Conservation (phyloP, 768 basidiomycete species). For the Rhizopogon vulgaris region DNA sequence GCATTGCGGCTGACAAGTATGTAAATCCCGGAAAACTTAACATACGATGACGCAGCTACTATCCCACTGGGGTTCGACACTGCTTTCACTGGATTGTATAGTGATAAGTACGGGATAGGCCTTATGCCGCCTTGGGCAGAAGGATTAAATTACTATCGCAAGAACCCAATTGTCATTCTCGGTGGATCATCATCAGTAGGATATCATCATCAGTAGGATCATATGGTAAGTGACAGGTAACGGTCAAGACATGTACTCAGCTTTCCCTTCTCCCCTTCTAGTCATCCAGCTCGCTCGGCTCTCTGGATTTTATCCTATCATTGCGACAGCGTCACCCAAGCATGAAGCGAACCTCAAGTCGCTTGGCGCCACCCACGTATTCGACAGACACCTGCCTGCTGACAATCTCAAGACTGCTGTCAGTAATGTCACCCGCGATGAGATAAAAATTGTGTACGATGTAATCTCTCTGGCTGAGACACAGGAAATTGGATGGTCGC, state of each 20-base stretch:
- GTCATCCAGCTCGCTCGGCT: conserved; percentile 35
- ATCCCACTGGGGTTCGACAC: conserved; percentile 44
- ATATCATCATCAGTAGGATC: conserved; percentile 42
- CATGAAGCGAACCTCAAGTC: conserved; percentile 26
- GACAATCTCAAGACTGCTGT: conserved; percentile 11
- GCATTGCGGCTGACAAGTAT: background rate
- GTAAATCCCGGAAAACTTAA: conserved; percentile 38
- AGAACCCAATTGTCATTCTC: conserved; percentile 37
- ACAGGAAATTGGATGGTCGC: conserved; percentile 26
- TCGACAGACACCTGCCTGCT: conserved; percentile 24
- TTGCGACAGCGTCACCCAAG: conserved; percentile 29
- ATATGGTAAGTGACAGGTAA: conserved; percentile 27
- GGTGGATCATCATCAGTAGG: too few relatives aligned
- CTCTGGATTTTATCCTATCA: conserved; percentile 37
- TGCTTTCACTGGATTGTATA: conserved; percentile 43
- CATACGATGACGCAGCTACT: conserved; percentile 40
- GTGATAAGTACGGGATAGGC: conserved; percentile 29
- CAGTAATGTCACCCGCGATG: conserved; percentile 19
- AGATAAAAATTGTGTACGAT: conserved; percentile 23
- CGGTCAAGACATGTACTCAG: conserved; percentile 1
- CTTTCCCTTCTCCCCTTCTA: conserved; percentile 8
- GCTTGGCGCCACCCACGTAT: conserved; percentile 35
- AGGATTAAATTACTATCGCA: conserved; percentile 30
- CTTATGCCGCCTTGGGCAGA: conserved; percentile 31
- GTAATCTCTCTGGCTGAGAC: conserved; percentile 27